Evolutionary conservation across 2,329 filamentous ascomycete species (phyloP).

Genomic region (Neofusicoccum umdonicola): DNA sequence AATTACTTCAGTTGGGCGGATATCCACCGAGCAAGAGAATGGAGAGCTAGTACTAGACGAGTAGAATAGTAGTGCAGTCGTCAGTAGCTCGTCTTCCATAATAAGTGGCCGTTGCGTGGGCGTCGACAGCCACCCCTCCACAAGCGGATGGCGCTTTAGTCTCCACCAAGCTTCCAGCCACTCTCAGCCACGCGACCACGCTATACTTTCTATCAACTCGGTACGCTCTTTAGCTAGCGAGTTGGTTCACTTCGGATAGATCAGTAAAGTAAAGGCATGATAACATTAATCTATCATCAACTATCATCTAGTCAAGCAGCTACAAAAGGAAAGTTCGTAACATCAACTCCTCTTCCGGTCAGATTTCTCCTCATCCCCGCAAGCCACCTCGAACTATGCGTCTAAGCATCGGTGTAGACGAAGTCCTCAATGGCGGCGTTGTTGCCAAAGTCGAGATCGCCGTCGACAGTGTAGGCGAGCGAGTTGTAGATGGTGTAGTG

Average conservation of each 20-base stretch:
- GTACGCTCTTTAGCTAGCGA: too few relatives aligned
- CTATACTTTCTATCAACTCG: too few relatives aligned
- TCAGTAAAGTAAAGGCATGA: too few relatives aligned
- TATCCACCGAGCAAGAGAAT: too few relatives aligned
- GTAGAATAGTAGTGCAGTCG: too few relatives aligned
- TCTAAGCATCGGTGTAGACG: background rate
- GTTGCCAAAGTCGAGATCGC: background rate
- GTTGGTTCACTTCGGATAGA: too few relatives aligned
- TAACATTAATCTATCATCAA: too few relatives aligned
- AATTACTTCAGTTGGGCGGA: too few relatives aligned
- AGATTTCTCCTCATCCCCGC: too few relatives aligned
- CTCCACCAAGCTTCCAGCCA: background rate
- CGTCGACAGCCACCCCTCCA: background rate
- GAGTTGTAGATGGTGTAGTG: slow-evolving; percentile 16
- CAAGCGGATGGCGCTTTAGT: background rate
- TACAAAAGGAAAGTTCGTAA: background rate
- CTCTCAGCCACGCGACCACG: background rate
- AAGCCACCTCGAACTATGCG: background rate
- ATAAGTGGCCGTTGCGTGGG: too few relatives aligned
- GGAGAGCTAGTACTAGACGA: too few relatives aligned
- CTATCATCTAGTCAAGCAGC: background rate
- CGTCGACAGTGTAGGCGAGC: slow-evolving; percentile 3
- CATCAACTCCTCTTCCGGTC: background rate
- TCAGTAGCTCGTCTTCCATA: too few relatives aligned
- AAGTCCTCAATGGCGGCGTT: background rate